Conservation (phyloP, 148 eudicot species). For the Rhododendron ovatum region DNA sequence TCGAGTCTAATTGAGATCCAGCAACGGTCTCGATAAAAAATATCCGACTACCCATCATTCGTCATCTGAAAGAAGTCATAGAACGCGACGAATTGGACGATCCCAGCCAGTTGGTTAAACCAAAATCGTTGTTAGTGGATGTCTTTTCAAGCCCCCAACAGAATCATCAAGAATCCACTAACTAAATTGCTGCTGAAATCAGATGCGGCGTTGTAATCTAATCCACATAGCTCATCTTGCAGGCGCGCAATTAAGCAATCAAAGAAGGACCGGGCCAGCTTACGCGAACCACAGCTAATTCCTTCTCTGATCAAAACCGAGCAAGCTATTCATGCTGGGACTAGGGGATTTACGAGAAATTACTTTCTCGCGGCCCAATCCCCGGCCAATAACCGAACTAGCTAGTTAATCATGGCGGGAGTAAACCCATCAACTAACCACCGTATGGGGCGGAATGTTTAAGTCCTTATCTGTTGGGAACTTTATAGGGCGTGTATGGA, state of each 20-base stretch:
- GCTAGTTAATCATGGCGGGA: too few relatives aligned
- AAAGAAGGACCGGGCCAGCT: background rate
- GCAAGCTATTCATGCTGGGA: too few relatives aligned
- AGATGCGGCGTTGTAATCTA: background rate
- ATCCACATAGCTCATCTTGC: background rate
- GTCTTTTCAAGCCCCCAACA: background rate
- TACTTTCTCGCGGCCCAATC: too few relatives aligned
- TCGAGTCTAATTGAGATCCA: background rate
- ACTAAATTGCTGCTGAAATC: background rate
- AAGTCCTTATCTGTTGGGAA: constrained; percentile 18
- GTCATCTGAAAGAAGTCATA: background rate
- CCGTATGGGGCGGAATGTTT: background rate
- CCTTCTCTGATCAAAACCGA: too few relatives aligned
- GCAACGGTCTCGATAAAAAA: too few relatives aligned
- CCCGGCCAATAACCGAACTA: too few relatives aligned
- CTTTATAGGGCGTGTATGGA: constrained; percentile 1
- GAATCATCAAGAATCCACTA: constrained; percentile 7
- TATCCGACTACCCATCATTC: background rate
- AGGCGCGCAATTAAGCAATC: background rate
- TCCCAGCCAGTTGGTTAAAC: background rate
- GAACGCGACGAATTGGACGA: background rate
- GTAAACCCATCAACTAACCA: background rate
- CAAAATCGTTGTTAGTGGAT: background rate
- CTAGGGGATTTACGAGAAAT: too few relatives aligned
- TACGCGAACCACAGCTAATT: too few relatives aligned